Conservation (phyloP, 352 stramenopile genomes). For the Phytophthora europaea region DNA sequence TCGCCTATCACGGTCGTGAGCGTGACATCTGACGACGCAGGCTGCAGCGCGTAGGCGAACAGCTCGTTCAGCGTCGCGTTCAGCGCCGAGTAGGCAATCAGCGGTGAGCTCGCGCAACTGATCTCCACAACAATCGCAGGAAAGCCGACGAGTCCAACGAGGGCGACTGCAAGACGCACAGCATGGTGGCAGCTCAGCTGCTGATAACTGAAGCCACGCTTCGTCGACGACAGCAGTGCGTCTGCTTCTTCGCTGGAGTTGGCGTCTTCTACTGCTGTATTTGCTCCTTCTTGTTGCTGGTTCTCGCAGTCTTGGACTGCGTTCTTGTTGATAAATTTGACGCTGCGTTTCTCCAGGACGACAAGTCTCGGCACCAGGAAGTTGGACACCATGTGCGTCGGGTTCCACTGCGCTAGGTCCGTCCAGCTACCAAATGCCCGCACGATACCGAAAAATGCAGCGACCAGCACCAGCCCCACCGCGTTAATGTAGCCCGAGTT, state of each 20-base stretch:
- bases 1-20: conserved; percentile 11
- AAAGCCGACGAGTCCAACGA: conserved; percentile 22
- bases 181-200: conserved; percentile 12
- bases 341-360: conserved; percentile 17
- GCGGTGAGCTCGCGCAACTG: conserved; percentile 9
- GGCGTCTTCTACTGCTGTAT: neutral
- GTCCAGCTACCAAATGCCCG: conserved; percentile 17
- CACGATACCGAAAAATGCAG: conserved; percentile 26
- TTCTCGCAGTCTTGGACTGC: conserved; percentile 15
- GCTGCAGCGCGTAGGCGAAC: conserved; percentile 21
- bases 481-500: conserved; percentile 25
- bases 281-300: conserved; percentile 5
- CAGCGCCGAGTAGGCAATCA: conserved; percentile 31
- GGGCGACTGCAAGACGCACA: conserved; percentile 4
- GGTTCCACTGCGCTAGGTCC: conserved; percentile 27
- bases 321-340: conserved; percentile 33
- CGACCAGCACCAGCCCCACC: conserved; percentile 13
- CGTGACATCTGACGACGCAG: conserved; percentile 11
- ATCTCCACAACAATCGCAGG: conserved; percentile 22
- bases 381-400: conserved; percentile 21
- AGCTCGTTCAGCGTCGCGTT: conserved; percentile 44
- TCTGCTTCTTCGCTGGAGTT: conserved; percentile 15
- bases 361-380: conserved; percentile 24
- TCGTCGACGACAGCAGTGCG: conserved; percentile 2
- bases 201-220: conserved; percentile 8